phyloP scores from a whole-genome alignment of 2,329 filamentous ascomycete species.

The Zymoseptoria tritici region DNA sequence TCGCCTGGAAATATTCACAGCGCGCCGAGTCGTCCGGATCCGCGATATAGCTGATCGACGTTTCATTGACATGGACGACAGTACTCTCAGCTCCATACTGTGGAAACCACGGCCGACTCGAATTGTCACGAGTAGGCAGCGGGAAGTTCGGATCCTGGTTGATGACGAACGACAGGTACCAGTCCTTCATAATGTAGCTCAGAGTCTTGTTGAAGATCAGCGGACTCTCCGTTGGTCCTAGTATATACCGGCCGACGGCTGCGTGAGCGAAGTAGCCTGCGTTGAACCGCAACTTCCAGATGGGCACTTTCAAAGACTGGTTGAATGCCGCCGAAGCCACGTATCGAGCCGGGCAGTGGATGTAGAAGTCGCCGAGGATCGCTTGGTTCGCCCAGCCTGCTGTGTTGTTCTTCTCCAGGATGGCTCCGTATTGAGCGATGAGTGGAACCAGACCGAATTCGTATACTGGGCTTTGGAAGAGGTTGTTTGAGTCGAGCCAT shows the following conservation, averaged over 20 bases:
- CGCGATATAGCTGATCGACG: constrained; percentile 14
- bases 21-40: constrained; percentile 17
- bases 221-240: not conserved
- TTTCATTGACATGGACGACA: constrained; percentile 20
- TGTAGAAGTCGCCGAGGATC: not conserved
- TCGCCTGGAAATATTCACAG: constrained; percentile 22
- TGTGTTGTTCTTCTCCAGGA: not conserved
- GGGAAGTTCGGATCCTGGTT: constrained; percentile 29
- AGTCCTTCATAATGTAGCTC: constrained; percentile 30
- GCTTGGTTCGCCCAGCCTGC: not conserved
- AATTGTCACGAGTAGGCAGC: constrained; percentile 17
- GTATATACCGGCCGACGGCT: not conserved
- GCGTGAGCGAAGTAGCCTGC: not conserved
- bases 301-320: not conserved
- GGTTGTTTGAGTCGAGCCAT: not conserved
- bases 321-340: not conserved
- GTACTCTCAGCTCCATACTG: constrained; percentile 17
- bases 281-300: not conserved
- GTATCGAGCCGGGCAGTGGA: not conserved
- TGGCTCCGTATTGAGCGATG: not conserved
- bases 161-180: constrained; percentile 29
- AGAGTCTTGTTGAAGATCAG: constrained; percentile 24
- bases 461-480: not conserved
- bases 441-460: not conserved
- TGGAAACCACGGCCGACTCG: constrained; percentile 24